Evolutionary conservation across 2,329 filamentous ascomycete species (phyloP), one percentile per base, ranked within the genome.

Genomic region (Arachnomyces sp.): DNA sequence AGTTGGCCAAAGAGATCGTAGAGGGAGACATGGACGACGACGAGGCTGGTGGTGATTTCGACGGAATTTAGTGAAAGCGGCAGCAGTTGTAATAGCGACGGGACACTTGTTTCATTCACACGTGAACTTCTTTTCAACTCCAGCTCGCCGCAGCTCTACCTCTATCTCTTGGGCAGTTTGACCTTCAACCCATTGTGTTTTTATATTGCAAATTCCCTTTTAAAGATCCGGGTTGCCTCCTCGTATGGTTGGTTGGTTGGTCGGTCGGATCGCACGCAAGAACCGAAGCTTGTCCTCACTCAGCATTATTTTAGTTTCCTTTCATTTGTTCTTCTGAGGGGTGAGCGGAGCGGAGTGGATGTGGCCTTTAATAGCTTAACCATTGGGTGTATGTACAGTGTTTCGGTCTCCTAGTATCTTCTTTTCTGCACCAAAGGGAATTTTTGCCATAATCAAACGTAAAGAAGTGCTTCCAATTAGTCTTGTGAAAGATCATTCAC

Each of bases 1-100:
- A 98, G 67, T 79, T 98, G 73, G 92, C 89, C 48, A 96, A 96
- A 74, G 92, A 98, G 72, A 96, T 98, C 59, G 87, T 94, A 66
- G 92, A 96, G 51, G 92, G 90, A 14, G 92, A 98, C 58, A 76
- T 94, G 64, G 92, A 96, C 55, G 92, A 95, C 55, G 92, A 95
- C 57, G 92, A 96, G 68, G 82, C 93, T 35, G 88, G 86, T 39
- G 90, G 88, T 43, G 90, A 95, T 58, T 96, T 95, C 65, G 92
- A 96, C 56, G 90, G 87, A 55, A 87, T 96, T 74, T 96, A 83
- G 41, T 25, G 20, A n/a, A n/a, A n/a, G n/a, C n/a, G 20, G 20
- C 20, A 25, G 20, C 20, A 5, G n/a, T 25, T 25, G 20, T 25
- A 25, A 25, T 5, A 9, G 20, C 20, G 20, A 25, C 20, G 20